A percentile compares a stretch with the other conserved stretches of the same genome.
Conservation (phyloP, 78 protist genomes). For the Cyanophora paradoxa region DNA sequence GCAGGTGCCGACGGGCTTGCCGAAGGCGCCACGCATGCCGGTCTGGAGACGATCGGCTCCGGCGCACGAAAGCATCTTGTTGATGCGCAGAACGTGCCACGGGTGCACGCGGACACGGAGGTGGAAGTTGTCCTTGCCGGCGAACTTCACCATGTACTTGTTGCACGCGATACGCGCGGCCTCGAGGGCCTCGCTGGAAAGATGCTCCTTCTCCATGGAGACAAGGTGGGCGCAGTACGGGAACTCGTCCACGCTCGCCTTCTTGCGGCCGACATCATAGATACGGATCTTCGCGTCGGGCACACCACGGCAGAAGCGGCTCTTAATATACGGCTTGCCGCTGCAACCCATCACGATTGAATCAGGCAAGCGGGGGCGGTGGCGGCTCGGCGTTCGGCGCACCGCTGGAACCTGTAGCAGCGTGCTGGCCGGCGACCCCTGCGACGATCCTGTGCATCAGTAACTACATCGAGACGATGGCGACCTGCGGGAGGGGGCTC, state of each 20-base stretch:
- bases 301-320: slow-evolving; percentile 99
- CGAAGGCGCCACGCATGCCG: slow-evolving; percentile 99
- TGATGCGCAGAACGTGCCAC: slow-evolving; percentile 99
- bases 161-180: slow-evolving; percentile 99
- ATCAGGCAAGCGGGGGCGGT: too few relatives aligned
- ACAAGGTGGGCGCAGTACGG: slow-evolving; percentile 96
- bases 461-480: too few relatives aligned
- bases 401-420: too few relatives aligned
- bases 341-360: too few relatives aligned
- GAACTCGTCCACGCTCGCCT: slow-evolving; percentile 90
- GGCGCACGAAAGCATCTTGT: slow-evolving; percentile 99
- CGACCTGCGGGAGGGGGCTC: too few relatives aligned
- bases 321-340: slow-evolving; percentile 99
- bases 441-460: too few relatives aligned
- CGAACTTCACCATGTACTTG: slow-evolving; percentile 92
- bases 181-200: slow-evolving; percentile 97
- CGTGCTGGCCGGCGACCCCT: too few relatives aligned
- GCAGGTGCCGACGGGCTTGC: slow-evolving; percentile 94
- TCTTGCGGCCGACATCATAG: slow-evolving; percentile 96
- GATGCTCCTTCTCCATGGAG: slow-evolving; percentile 96
- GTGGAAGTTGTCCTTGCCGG: slow-evolving; percentile 98
- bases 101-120: slow-evolving; percentile 98
- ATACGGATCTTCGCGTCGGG: slow-evolving; percentile 92
- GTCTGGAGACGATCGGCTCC: slow-evolving; percentile 99
- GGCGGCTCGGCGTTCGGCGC: too few relatives aligned